These are phyloP conservation scores for Coccomyxa sp. DNA, from an alignment of 139 green algal species.

Conservation along the genomic window DNA sequence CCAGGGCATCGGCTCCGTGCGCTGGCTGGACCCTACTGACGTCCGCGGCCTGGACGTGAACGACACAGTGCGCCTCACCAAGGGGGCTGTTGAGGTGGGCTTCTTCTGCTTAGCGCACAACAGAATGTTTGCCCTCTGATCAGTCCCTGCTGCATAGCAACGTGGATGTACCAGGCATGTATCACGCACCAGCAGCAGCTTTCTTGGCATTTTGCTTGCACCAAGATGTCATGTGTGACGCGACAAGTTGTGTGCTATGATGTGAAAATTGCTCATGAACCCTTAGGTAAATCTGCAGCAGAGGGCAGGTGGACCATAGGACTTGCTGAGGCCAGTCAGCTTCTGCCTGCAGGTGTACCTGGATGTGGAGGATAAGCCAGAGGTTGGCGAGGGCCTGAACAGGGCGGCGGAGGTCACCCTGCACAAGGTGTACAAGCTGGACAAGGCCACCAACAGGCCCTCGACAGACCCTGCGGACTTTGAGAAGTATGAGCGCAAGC, in stretches of 20 bases:
- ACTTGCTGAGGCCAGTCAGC: no score
- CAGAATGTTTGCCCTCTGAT: neutral
- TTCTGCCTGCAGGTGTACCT: constrained; percentile 55
- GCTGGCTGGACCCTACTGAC: constrained; percentile 80
- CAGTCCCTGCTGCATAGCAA: neutral
- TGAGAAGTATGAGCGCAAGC: constrained; percentile 32
- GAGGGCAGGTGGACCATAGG: no score
- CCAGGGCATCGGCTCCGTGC: constrained; percentile 56
- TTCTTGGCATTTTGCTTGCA: neutral
- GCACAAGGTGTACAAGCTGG: constrained; percentile 37
- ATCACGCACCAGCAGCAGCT: no score
- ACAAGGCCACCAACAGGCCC: constrained; percentile 53
- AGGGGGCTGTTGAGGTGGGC: constrained; percentile 32
- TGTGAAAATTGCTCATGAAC: no score
- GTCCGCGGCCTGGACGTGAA: constrained; percentile 69
- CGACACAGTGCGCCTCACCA: constrained; percentile 56
- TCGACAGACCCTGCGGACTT: constrained; percentile 38
- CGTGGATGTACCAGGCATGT: neutral
- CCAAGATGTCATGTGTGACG: neutral
- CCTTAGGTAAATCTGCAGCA: no score
- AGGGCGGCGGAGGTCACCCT: constrained; percentile 73
- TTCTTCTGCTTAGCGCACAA: neutral
- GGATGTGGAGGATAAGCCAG: constrained; percentile 62
- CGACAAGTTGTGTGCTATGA: no score
- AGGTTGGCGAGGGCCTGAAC: constrained; percentile 79